phyloP scores from a whole-genome alignment of 2,329 filamentous ascomycete genomes.

The Arthrobotrys megalospora region DNA sequence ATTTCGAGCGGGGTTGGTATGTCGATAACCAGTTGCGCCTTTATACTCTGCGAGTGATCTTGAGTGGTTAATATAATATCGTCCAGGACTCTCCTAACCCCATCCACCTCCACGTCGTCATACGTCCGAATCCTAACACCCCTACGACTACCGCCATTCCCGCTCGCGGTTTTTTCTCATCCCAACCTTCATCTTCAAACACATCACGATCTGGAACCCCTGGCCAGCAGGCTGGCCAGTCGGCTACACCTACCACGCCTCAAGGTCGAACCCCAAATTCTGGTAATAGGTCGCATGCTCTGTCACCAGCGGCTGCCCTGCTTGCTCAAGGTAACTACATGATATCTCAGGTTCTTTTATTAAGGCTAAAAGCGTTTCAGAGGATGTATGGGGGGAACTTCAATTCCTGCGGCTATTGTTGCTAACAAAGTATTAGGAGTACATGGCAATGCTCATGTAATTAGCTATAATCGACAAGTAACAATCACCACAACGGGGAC shows the following conservation, averaged over 20 bases:
- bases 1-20: constrained; percentile 33
- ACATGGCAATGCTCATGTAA: constrained; percentile 13
- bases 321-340: background rate
- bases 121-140: constrained; percentile 25
- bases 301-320: background rate
- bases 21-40: background rate
- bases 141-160: constrained; percentile 6
- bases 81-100: constrained; percentile 12
- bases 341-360: too few species aligned
- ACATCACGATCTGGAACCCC: constrained; percentile 13
- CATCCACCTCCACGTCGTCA: constrained; percentile 42
- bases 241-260: background rate
- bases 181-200: constrained; percentile 6
- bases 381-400: background rate
- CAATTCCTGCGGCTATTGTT: background rate
- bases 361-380: too few species aligned
- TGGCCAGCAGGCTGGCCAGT: background rate
- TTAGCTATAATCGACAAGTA: constrained; percentile 41
- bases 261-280: background rate
- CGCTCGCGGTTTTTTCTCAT: constrained; percentile 28
- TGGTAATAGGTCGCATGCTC: background rate
- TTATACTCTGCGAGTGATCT: background rate
- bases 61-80: background rate
- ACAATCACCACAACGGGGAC: constrained; percentile 39
- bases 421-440: background rate